These are phyloP conservation scores for Skeletonema menzelii DNA, from an alignment of 108 stramenopile species.

Conservation along the genomic window DNA sequence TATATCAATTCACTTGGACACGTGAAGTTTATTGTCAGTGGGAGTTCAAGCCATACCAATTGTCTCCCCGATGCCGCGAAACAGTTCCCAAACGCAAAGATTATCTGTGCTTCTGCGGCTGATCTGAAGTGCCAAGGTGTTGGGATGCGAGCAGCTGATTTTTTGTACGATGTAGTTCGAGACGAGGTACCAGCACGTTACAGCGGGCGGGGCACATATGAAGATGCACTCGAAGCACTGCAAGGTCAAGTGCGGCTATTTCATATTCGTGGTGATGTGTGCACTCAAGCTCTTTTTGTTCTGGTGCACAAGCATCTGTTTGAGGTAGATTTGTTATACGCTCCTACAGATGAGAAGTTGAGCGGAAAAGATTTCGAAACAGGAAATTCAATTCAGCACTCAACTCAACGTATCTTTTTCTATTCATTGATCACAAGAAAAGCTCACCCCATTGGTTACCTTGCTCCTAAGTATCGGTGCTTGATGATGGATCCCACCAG, in stretches of 20 bases:
- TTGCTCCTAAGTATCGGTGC: conserved; percentile 19
- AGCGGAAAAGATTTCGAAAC: conserved; percentile 13
- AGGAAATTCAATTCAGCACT: conserved; percentile 5
- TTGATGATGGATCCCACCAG: conserved; percentile 33
- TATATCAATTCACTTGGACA: conserved; percentile 21
- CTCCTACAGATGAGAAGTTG: not conserved
- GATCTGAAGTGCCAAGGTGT: conserved; percentile 25
- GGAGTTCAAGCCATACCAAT: conserved; percentile 29
- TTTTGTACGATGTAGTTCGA: conserved; percentile 21
- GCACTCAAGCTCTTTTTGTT: conserved; percentile 21
- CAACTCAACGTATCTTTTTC: conserved; percentile 9
- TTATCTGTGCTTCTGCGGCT: conserved; percentile 30
- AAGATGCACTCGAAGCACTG: conserved; percentile 18
- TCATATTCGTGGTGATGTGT: conserved; percentile 23
- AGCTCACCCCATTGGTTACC: conserved; percentile 11
- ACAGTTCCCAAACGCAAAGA: conserved; percentile 29
- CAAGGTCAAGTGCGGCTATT: conserved; percentile 14
- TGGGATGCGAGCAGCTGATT: conserved; percentile 20
- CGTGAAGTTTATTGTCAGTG: conserved; percentile 32
- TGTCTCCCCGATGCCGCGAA: conserved; percentile 7
- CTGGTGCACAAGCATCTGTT: conserved; percentile 21
- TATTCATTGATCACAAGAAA: conserved; percentile 1
- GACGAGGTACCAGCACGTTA: conserved; percentile 2
- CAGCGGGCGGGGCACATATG: conserved; percentile 6
- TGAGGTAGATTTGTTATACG: conserved; percentile 24